Percentiles rank a stretch among this genome's conserved stretches.
Evolutionary conservation across 192 early-diverging fungal species (phyloP).

Genomic region (Cladochytrium replicatum): DNA sequence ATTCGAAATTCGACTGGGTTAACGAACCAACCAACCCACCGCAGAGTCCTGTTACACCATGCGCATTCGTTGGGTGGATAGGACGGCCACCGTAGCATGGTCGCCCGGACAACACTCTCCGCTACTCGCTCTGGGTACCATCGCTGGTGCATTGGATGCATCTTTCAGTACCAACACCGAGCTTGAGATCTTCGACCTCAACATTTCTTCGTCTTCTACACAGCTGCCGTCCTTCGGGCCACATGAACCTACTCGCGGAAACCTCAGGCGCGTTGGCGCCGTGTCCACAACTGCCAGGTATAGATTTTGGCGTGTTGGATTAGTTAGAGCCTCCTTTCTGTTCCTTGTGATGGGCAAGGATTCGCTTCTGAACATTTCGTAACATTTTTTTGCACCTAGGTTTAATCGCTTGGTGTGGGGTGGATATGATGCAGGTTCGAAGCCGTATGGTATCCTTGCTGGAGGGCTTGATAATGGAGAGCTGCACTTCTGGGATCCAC

Average conservation of each 20-base stretch:
- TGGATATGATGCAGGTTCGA: conserved; percentile 13
- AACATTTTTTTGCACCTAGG: too few relatives aligned
- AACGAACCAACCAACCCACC: too few relatives aligned
- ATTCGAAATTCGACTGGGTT: too few relatives aligned
- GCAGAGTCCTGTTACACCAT: too few relatives aligned
- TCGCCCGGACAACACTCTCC: conserved; percentile 43
- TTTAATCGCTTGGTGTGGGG: conserved; percentile 92
- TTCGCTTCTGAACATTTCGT: too few relatives aligned
- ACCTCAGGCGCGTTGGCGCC: conserved; percentile 40
- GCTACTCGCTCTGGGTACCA: conserved; percentile 82
- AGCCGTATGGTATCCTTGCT: conserved; percentile 70
- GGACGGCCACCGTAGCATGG: conserved; percentile 88
- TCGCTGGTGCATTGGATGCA: conserved; percentile 93
- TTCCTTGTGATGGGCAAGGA: too few relatives aligned
- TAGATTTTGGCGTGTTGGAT: neutral
- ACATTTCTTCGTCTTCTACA: too few relatives aligned
- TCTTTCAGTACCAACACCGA: conserved; percentile 82
- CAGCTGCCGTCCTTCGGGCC: too few relatives aligned
- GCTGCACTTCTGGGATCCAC: conserved; percentile 77
- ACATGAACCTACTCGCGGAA: too few relatives aligned
- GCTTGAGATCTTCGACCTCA: conserved; percentile 81
- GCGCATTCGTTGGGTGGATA: too few relatives aligned
- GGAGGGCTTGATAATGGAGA: conserved; percentile 94
- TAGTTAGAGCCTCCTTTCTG: too few relatives aligned
- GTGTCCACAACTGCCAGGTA: conserved; percentile 56